These are phyloP conservation scores for Geotrichum bryndzae DNA, from an alignment of 1,139 yeast species.

Conservation along the genomic window DNA sequence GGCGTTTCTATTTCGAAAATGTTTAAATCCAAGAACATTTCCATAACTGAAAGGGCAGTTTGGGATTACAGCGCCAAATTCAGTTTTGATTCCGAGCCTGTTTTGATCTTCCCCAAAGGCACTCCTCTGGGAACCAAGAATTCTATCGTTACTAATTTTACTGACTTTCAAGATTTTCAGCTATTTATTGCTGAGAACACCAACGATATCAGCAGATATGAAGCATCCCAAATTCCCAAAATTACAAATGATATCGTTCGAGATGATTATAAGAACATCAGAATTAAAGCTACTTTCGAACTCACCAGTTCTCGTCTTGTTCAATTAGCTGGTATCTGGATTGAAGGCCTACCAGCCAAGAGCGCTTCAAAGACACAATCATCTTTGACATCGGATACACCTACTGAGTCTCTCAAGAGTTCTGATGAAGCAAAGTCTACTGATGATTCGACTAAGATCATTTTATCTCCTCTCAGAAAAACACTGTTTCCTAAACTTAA, in stretches of 20 bases:
- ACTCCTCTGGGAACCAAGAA: conserved; percentile 26
- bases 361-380: conserved; percentile 4
- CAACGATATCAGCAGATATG: conserved; percentile 39
- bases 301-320: conserved; percentile 27
- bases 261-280: conserved; percentile 22
- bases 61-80: conserved; percentile 36
- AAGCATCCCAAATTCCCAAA: conserved; percentile 21
- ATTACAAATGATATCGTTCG: conserved; percentile 22
- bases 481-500: conserved; percentile 18
- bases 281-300: conserved; percentile 21
- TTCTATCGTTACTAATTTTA: conserved; percentile 12
- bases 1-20: conserved; percentile 62
- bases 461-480: not conserved
- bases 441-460: not conserved
- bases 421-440: not conserved
- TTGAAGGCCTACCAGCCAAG: conserved; percentile 20
- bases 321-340: conserved; percentile 23
- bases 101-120: conserved; percentile 31
- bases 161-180: conserved; percentile 24
- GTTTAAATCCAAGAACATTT: conserved; percentile 57
- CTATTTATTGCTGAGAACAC: conserved; percentile 55
- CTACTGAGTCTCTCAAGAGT: not conserved
- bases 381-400: not conserved
- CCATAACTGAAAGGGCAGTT: conserved; percentile 50
- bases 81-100: conserved; percentile 17